Conservation (phyloP, 1,284 basidiomycete genomes). For the Cerioporus squamosus region DNA sequence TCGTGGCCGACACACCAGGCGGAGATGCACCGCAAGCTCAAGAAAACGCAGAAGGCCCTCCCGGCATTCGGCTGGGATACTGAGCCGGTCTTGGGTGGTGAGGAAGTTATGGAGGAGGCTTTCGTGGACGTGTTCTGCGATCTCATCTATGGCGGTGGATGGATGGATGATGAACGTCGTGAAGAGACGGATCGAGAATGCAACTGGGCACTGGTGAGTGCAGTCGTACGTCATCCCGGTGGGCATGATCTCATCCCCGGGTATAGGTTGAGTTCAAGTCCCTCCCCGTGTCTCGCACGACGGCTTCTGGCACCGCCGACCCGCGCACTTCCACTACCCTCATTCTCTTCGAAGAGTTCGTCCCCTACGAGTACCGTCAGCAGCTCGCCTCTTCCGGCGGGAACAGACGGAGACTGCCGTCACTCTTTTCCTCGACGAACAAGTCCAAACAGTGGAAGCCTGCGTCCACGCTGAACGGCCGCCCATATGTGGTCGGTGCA, state of each 20-base stretch:
- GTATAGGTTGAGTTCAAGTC: constrained; percentile 84
- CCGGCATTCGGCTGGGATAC: constrained; percentile 88
- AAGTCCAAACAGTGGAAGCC: constrained; percentile 72
- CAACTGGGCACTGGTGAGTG: constrained; percentile 87
- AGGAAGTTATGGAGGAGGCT: constrained; percentile 83
- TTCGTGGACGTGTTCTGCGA: constrained; percentile 90
- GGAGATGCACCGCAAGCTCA: constrained; percentile 76
- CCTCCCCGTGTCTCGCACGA: constrained; percentile 46
- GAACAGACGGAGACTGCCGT: constrained; percentile 39
- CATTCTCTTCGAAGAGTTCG: constrained; percentile 87
- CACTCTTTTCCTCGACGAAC: constrained; percentile 37
- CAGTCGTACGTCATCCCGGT: neutral
- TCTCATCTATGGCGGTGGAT: constrained; percentile 78
- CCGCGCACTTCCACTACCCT: constrained; percentile 62
- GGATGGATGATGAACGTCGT: constrained; percentile 75
- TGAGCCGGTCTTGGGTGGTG: constrained; percentile 70
- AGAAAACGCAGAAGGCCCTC: constrained; percentile 81
- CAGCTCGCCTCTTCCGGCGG: constrained; percentile 56
- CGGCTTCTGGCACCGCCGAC: constrained; percentile 42
- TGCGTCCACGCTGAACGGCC: constrained; percentile 76
- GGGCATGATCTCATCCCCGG: neutral
- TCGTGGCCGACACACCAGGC: constrained; percentile 76
- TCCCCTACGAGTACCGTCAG: constrained; percentile 83
- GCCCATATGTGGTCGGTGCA: constrained; percentile 72
- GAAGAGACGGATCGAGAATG: constrained; percentile 83